Evolutionary conservation across 2,329 filamentous ascomycete species (phyloP), one percentile per base, ranked within the genome.

Genomic region (Colletotrichum gloeosporioides): DNA sequence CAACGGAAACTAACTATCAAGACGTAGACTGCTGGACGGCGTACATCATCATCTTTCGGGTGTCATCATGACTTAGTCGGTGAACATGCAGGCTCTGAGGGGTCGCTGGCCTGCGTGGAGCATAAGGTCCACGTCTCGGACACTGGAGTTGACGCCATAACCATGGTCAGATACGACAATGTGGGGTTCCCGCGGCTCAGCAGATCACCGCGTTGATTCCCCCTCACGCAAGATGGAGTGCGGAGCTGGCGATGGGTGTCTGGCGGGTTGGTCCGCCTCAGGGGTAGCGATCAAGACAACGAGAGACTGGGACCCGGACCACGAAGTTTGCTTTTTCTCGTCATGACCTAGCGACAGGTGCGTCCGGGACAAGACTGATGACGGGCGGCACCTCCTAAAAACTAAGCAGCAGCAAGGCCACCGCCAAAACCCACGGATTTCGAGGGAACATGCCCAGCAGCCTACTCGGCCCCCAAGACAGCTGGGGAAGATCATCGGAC

Each of bases 401-500:
- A 13, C 9, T 25, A 27, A 31, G 55, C 12, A 59, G 55, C 55
- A 39, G 9, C 8, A 18, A n/a, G 15, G 16, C 16, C 16, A 66
- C 49, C 16, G 27, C n/a, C 8, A 25, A 53, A 53, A 12, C 25
- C 67, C 64, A 69, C 44, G 32, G 53, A 59, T 44, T 27, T 44
- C 12, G 27, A 55, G 57, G 57, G 25, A 59, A 31, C 44, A 25
- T 22, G 44, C 44, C 44, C 44, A 53, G 18, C n/a, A 64, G 62
- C 31, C 62, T 44, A 32, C n/a, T 22, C 29, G 34, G 66, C 34
- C 39, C 57, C 69, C 63, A 34, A 49, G 32, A 44, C 71, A 27
- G 32, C 59, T 36, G 59, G 61, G 27, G 55, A 16, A 70, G 70
- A 65, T 69, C 74, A 73, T 76, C 74, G 64, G 70, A 76, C 49